A percentile compares a stretch with the other conserved stretches of the same genome.
phyloP scores from a whole-genome alignment of 2,329 filamentous ascomycete genomes.

The Pseudogymnoascus sp. region DNA sequence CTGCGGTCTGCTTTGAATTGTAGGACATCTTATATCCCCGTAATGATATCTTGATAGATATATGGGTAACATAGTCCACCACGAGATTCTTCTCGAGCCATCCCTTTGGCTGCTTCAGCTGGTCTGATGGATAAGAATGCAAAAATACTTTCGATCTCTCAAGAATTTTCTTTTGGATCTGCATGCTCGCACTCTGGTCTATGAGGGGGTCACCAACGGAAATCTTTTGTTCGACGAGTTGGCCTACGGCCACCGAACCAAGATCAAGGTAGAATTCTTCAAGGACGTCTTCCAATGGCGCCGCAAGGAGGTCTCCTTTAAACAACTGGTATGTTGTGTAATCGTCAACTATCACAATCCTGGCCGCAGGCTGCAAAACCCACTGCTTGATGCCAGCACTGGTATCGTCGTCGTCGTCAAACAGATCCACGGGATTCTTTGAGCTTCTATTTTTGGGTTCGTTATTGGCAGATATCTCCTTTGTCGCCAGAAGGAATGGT shows the following conservation, averaged over 20 bases:
- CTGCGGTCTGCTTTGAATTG: conserved; percentile 69
- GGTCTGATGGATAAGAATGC: conserved; percentile 64
- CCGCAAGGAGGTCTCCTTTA: conserved; percentile 74
- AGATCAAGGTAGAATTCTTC: conserved; percentile 80
- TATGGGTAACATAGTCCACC: conserved; percentile 70
- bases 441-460: conserved; percentile 21
- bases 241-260: conserved; percentile 69
- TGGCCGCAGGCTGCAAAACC: conserved; percentile 63
- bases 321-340: conserved; percentile 86
- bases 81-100: conserved; percentile 85
- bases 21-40: conserved; percentile 63
- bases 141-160: conserved; percentile 88
- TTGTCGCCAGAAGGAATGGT: conserved; percentile 76
- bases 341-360: conserved; percentile 78
- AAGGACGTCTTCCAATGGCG: conserved; percentile 80
- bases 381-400: conserved; percentile 44
- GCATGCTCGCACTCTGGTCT: conserved; percentile 58
- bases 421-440: conserved; percentile 4
- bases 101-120: conserved; percentile 77
- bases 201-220: conserved; percentile 58
- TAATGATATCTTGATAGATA: conserved; percentile 72
- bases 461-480: conserved; percentile 48
- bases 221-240: conserved; percentile 70
- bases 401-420: conserved; percentile 39
- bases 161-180: conserved; percentile 72